These are phyloP conservation scores for Echeveria elegans DNA, from an alignment of 164 flowering plant species.

Conservation along the genomic window DNA sequence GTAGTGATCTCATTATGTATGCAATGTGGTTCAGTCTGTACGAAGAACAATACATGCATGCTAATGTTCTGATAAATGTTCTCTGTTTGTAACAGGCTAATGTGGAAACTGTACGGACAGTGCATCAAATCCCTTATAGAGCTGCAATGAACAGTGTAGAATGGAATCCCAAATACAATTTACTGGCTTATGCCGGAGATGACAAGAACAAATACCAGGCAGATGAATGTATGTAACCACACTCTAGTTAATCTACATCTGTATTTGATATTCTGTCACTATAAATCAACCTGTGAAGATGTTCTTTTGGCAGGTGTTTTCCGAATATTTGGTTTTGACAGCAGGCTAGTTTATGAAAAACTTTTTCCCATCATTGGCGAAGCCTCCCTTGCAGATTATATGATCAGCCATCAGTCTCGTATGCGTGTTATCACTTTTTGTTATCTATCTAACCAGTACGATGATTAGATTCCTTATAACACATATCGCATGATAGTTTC, in stretches of 20 bases:
- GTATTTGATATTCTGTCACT: background rate
- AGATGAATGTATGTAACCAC: constrained; percentile 58
- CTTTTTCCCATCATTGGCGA: background rate
- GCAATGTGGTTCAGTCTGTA: too few species aligned
- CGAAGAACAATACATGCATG: background rate
- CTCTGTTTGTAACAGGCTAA: constrained; percentile 44
- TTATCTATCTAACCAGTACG: too few species aligned
- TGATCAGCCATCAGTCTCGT: too few species aligned
- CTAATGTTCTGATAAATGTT: background rate
- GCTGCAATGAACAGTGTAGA: constrained; percentile 99
- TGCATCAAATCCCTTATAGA: constrained; percentile 87
- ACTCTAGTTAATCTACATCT: background rate
- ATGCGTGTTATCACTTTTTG: too few species aligned
- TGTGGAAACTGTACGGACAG: constrained; percentile 75
- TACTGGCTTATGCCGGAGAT: constrained; percentile 95
- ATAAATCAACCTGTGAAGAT: background rate
- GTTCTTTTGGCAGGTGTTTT: constrained; percentile 57
- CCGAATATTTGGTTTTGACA: constrained; percentile 80
- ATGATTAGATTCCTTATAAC: too few species aligned
- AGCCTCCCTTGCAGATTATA: background rate
- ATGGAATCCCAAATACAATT: constrained; percentile 90
- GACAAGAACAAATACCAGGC: constrained; percentile 90
- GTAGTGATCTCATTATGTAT: too few species aligned
- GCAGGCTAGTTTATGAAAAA: constrained; percentile 22
- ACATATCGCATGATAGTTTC: too few species aligned